These are phyloP conservation scores for Emericellopsis atlantica DNA, from an alignment of 2,329 filamentous ascomycete genomes.

Conservation along the genomic window DNA sequence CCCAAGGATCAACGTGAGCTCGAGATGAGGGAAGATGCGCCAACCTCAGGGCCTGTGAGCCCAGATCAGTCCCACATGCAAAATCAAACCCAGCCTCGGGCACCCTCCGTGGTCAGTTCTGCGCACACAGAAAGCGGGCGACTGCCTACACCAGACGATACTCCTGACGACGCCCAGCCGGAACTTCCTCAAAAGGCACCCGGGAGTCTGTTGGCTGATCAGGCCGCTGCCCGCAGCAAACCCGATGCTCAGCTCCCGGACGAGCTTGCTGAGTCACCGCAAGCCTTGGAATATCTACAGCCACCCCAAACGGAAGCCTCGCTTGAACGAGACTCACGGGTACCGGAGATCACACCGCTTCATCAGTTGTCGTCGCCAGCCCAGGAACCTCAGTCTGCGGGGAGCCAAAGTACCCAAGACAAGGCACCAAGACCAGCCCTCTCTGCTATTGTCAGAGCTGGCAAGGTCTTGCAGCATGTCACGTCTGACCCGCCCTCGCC, in stretches of 20 bases:
- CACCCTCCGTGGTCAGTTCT: slow-evolving; percentile 14
- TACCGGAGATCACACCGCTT: slow-evolving; percentile 18
- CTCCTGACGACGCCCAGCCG: slow-evolving; percentile 13
- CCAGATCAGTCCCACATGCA: too few species aligned
- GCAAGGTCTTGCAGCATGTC: slow-evolving; percentile 42
- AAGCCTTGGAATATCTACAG: slow-evolving; percentile 2
- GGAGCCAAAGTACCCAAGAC: slow-evolving; percentile 13
- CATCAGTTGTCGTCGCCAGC: slow-evolving; percentile 24
- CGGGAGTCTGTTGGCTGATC: neutral
- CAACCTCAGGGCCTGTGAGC: too few species aligned
- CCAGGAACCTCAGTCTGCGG: slow-evolving; percentile 17
- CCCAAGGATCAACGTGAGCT: neutral
- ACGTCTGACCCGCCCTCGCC: slow-evolving; percentile 47
- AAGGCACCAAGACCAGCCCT: slow-evolving; percentile 28
- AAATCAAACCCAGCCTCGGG: neutral
- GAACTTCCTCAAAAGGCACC: slow-evolving; percentile 6
- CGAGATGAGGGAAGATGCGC: too few species aligned
- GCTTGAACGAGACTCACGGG: slow-evolving; percentile 2
- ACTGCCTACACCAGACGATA: slow-evolving; percentile 41
- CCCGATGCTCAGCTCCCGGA: slow-evolving; percentile 2
- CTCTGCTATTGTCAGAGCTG: slow-evolving; percentile 46
- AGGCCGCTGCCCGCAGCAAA: neutral
- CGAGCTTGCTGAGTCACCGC: slow-evolving; percentile 5
- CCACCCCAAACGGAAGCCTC: neutral
- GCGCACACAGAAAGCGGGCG: slow-evolving; percentile 27